These are phyloP conservation scores for Aspergillus conjunctus DNA, from an alignment of 495 filamentous ascomycete species.

Conservation along the genomic window DNA sequence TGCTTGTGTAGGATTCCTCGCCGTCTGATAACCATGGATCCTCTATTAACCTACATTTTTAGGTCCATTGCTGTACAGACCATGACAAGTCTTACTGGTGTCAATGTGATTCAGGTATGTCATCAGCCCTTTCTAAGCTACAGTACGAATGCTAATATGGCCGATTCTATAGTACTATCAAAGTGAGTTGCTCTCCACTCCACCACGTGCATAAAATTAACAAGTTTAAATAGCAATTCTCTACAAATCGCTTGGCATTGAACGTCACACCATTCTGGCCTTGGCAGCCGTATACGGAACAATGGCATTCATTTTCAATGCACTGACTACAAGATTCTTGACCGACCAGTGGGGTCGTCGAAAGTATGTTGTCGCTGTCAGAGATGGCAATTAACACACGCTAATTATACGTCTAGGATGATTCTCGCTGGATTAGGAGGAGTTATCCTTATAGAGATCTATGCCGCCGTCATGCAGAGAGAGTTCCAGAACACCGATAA, in stretches of 20 bases:
- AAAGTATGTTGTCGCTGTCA: slow-evolving; percentile 38
- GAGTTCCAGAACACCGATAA: slow-evolving; percentile 59
- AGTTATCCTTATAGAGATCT: slow-evolving; percentile 58
- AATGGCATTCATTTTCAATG: slow-evolving; percentile 55
- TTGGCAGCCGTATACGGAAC: slow-evolving; percentile 60
- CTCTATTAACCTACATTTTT: neutral
- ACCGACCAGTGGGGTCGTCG: slow-evolving; percentile 64
- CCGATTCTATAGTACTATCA: slow-evolving; percentile 49
- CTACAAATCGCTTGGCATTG: slow-evolving; percentile 59
- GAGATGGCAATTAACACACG: neutral
- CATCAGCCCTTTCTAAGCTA: neutral
- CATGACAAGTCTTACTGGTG: slow-evolving; percentile 59
- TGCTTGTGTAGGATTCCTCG: slow-evolving; percentile 42
- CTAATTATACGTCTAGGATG: slow-evolving; percentile 41
- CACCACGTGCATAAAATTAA: slow-evolving; percentile 3
- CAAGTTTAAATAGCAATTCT: slow-evolving; percentile 41
- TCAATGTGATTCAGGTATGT: slow-evolving; percentile 56
- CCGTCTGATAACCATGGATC: neutral
- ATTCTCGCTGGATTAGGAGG: slow-evolving; percentile 52
- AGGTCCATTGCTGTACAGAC: slow-evolving; percentile 61
- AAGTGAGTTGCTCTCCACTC: slow-evolving; percentile 36
- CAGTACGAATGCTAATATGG: neutral
- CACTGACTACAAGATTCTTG: slow-evolving; percentile 53
- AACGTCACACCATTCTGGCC: slow-evolving; percentile 51
- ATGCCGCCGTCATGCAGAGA: slow-evolving; percentile 60